A percentile compares a stretch with the other conserved stretches of the same genome.
Conservation (phyloP, 2,329 filamentous ascomycete species). For the Xylaria sp. region DNA sequence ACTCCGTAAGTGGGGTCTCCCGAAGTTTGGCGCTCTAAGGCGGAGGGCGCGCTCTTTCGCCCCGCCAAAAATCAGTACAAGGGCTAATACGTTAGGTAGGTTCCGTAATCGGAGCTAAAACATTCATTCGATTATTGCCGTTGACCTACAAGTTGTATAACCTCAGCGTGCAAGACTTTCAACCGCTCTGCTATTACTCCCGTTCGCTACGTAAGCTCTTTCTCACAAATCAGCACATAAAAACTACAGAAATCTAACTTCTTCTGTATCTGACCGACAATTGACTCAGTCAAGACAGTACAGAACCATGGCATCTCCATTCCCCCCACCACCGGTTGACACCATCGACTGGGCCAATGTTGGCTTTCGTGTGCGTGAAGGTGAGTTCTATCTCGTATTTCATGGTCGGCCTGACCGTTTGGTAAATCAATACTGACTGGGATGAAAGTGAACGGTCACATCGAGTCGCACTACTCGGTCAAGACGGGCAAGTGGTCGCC, state of each 20-base stretch:
- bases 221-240: not conserved
- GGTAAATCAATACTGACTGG: not conserved
- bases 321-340: constrained; percentile 81
- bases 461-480: constrained; percentile 85
- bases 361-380: constrained; percentile 92
- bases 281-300: not conserved
- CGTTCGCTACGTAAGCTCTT: not conserved
- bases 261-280: not conserved
- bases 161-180: constrained; percentile 2
- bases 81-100: no score
- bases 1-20: not conserved
- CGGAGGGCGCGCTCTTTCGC: not conserved
- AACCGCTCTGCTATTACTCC: constrained; percentile 16
- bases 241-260: not conserved
- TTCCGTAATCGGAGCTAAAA: constrained; percentile 40
- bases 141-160: constrained; percentile 1
- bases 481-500: constrained; percentile 80
- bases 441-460: constrained; percentile 84
- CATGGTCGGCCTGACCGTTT: not conserved
- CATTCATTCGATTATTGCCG: not conserved
- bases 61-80: constrained; percentile 1
- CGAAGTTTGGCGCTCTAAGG: not conserved
- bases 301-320: constrained; percentile 58
- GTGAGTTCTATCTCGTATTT: constrained; percentile 57
- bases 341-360: constrained; percentile 95